Percentiles rank a stretch among this genome's conserved stretches.
These are phyloP conservation scores for Sporisorium reilianum DNA, from an alignment of 1,284 basidiomycete species.

Conservation along the genomic window DNA sequence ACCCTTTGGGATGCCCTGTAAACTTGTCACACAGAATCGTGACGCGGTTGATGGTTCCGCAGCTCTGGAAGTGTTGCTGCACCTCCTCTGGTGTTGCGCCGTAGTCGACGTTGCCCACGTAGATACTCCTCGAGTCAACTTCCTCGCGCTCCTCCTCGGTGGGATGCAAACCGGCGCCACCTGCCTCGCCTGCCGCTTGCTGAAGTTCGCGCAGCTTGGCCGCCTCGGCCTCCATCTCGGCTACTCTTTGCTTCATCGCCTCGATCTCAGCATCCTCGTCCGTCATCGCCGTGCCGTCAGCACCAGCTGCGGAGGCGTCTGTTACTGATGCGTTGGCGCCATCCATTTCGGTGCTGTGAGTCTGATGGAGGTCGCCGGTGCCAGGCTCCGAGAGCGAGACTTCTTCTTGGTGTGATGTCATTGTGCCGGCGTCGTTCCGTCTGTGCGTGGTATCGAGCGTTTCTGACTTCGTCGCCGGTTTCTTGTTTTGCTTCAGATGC, in stretches of 20 bases:
- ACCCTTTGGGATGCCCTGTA: conserved; percentile 99
- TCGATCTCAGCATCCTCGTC: conserved; percentile 71
- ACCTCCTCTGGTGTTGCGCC: conserved; percentile 97
- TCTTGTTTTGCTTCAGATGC: background rate
- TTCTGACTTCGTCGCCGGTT: background rate
- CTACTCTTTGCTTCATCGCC: conserved; percentile 82
- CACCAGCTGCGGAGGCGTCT: conserved; percentile 12
- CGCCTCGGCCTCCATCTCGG: conserved; percentile 90
- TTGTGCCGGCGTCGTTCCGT: conserved; percentile 5
- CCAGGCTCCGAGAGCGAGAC: conserved; percentile 48
- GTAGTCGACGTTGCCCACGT: conserved; percentile 99
- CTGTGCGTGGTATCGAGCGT: background rate
- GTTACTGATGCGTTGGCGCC: conserved; percentile 1
- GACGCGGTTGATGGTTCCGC: conserved; percentile 97
- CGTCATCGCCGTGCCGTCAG: conserved; percentile 35
- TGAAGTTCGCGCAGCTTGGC: conserved; percentile 90
- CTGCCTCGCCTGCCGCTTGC: conserved; percentile 78
- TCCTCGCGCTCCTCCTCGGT: conserved; percentile 72
- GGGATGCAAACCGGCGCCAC: conserved; percentile 38
- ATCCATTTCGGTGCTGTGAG: conserved; percentile 12
- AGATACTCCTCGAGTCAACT: conserved; percentile 89
- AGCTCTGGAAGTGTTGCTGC: conserved; percentile 95
- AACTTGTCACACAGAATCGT: conserved; percentile 99
- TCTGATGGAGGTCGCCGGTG: conserved; percentile 28
- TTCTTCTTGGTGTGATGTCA: conserved; percentile 47